A percentile compares a stretch with the other conserved stretches of the same genome.
These are phyloP conservation scores for Leptographium lundbergii DNA, from an alignment of 2,329 filamentous ascomycete species.

Conservation along the genomic window DNA sequence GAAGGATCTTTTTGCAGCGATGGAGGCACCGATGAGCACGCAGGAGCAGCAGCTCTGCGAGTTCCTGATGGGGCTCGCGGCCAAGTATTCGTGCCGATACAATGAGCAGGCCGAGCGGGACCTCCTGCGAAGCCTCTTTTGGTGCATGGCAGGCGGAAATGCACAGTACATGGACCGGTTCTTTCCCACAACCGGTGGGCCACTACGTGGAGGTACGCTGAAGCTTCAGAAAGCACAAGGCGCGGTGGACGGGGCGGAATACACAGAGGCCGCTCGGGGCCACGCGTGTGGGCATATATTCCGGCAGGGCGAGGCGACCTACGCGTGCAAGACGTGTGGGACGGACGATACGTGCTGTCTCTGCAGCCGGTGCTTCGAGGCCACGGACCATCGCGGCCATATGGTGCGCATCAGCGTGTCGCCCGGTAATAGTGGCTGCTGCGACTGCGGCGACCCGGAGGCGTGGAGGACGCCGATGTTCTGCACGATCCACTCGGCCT, in stretches of 20 bases:
- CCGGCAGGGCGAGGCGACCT: conserved; percentile 84
- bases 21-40: conserved; percentile 33
- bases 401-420: conserved; percentile 62
- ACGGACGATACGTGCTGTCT: conserved; percentile 92
- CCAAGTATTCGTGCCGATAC: conserved; percentile 63
- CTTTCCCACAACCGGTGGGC: conserved; percentile 61
- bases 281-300: conserved; percentile 97
- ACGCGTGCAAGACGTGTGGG: conserved; percentile 87
- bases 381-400: conserved; percentile 88
- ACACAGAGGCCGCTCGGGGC: conserved; percentile 79
- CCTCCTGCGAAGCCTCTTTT: conserved; percentile 72
- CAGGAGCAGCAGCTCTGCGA: conserved; percentile 75
- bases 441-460: conserved; percentile 91
- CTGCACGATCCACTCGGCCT: conserved; percentile 83
- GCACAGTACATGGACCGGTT: conserved; percentile 64
- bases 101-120: conserved; percentile 55
- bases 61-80: conserved; percentile 67
- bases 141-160: conserved; percentile 66
- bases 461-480: conserved; percentile 81
- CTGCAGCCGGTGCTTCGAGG: conserved; percentile 87
- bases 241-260: conserved; percentile 87
- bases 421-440: conserved; percentile 35
- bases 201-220: conserved; percentile 47
- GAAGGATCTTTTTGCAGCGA: background rate
- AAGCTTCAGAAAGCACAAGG: conserved; percentile 81